Evolutionary conservation across 208 protist species (phyloP), one percentile per base, ranked within the genome.

Genomic region (Leishmania martiniquensis): DNA sequence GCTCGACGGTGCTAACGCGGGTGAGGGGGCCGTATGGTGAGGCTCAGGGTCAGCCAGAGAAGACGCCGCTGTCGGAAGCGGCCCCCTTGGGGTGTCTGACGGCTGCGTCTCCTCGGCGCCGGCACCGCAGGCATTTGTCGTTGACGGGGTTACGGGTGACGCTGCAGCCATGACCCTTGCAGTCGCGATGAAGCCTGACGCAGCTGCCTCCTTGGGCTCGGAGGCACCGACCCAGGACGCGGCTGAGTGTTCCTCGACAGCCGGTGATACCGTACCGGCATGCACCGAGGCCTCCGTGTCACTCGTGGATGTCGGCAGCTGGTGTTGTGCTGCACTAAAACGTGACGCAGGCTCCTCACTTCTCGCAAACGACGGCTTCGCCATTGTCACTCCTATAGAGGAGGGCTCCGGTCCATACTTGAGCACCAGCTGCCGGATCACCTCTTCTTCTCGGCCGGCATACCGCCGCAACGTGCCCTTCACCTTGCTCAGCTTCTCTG

Each of bases 351-450:
- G n/a, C 22, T 39, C 20, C 0, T 51, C 60, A 25, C 17, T 68
- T 51, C 51, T 39, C 49, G 63, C 37, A 2, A 32, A 39, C 9
- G 45, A 12, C 32, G 52, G 37, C 49, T 22, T 54, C 32, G 52
- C 42, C 29, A 62, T 39, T 20, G 66, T 42, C 13, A 63, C 55
- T 1, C 42, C 12, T 25, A 17, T 37, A 54, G 54, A 29, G 37
- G 44, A 42, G 32, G 90, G 90, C 76, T 95, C 93, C 0, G 91
- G 89, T 15, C 91, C 93, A 79, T 95, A 95, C 75, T 91, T 90
- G 72, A 88, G 87, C 39, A 95, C 75, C 15, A 95, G 84, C 76
- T 94, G 82, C 66, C 83, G 82, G 55, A 95, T 88, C 17, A 93
- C 88, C 29, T 85, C 87, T 51, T 95, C 91, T 66, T 95, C 91